Percentiles rank a stretch among this genome's conserved stretches.
Evolutionary conservation across 2,329 filamentous ascomycete species (phyloP).

Genomic region (Hypoxylon sp.): DNA sequence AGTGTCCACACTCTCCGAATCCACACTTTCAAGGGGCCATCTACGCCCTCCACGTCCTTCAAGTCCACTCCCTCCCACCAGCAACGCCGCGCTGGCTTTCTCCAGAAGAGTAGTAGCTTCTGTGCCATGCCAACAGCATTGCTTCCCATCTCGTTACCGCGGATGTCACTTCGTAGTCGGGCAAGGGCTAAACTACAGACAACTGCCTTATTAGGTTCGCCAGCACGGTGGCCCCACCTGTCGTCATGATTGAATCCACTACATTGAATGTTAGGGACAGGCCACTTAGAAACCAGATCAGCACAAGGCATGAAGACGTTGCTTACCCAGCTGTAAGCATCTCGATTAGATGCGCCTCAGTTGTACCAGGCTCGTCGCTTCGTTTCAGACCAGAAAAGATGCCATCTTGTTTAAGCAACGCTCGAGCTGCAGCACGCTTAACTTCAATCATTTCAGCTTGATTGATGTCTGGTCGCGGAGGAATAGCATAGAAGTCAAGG

Average conservation of each 20-base stretch:
- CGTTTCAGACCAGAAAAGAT: conserved; percentile 97
- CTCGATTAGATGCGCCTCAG: conserved; percentile 97
- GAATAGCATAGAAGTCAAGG: conserved; percentile 97
- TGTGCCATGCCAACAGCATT: conserved; percentile 97
- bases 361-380: conserved; percentile 95
- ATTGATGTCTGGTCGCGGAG: conserved; percentile 85
- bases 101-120: conserved; percentile 97
- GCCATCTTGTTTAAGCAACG: conserved; percentile 89
- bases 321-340: conserved; percentile 98
- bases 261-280: conserved; percentile 40
- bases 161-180: conserved; percentile 91
- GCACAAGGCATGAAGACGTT: conserved; percentile 3
- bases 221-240: conserved; percentile 95
- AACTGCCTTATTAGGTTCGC: conserved; percentile 97
- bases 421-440: conserved; percentile 89
- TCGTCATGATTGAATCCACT: conserved; percentile 98
- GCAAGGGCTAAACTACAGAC: conserved; percentile 97
- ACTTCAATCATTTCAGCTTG: conserved; percentile 95
- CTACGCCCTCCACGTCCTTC: conserved; percentile 87
- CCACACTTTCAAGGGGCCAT: conserved; percentile 96
- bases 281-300: conserved; percentile 1
- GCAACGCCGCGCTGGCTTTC: conserved; percentile 94
- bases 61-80: conserved; percentile 99
- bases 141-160: conserved; percentile 80
- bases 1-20: conserved; percentile 98